Percentiles rank a stretch among this genome's conserved stretches.
Conservation (phyloP, 345 rosid genomes). For the Populus pruinosa region DNA sequence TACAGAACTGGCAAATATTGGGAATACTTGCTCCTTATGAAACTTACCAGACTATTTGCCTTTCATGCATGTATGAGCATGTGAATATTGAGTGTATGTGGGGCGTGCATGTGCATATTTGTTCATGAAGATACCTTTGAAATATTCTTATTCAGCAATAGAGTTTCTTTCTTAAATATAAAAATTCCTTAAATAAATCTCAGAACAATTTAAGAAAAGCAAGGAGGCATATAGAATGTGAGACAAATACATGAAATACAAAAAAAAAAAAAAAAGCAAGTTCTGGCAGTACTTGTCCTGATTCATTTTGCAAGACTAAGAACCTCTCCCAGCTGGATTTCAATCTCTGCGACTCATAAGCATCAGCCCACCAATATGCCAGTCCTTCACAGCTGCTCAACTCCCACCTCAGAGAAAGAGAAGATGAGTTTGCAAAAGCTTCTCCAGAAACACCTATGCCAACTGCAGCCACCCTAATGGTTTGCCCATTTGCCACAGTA, state of each 20-base stretch:
- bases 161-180: too few species aligned
- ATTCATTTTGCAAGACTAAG: slow-evolving; percentile 66
- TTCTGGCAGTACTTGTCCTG: slow-evolving; percentile 61
- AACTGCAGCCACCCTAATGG: slow-evolving; percentile 75
- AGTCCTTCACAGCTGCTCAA: slow-evolving; percentile 59
- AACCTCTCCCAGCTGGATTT: slow-evolving; percentile 81
- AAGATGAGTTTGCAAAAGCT: slow-evolving; percentile 90
- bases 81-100: too few species aligned
- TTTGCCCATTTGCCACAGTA: slow-evolving; percentile 86
- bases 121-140: too few species aligned
- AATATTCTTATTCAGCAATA: too few species aligned
- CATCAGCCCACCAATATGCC: slow-evolving; percentile 83
- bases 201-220: not conserved
- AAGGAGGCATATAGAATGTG: not conserved
- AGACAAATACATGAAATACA: not conserved
- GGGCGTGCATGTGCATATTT: not conserved
- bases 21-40: not conserved
- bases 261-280: not conserved
- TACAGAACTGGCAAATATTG: not conserved
- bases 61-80: too few species aligned
- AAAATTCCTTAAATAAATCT: too few species aligned
- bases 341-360: slow-evolving; percentile 40
- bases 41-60: not conserved
- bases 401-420: slow-evolving; percentile 80
- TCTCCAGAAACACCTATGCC: slow-evolving; percentile 61